These are phyloP conservation scores for Epichloe scottii DNA, from an alignment of 2,329 filamentous ascomycete genomes.

Conservation along the genomic window DNA sequence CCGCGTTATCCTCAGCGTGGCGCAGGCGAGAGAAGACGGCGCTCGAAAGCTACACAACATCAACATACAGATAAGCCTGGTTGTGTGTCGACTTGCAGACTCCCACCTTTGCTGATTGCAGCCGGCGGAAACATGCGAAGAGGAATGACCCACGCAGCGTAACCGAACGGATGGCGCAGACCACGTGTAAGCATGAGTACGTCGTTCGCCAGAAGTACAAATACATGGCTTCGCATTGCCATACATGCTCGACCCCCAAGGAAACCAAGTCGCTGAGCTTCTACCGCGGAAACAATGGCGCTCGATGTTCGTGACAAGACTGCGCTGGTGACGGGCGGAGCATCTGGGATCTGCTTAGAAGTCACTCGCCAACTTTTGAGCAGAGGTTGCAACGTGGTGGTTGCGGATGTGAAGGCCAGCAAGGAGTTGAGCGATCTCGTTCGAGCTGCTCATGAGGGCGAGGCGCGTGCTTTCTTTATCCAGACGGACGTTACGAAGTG, in stretches of 20 bases:
- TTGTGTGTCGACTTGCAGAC: too few relatives aligned
- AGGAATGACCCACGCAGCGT: too few relatives aligned
- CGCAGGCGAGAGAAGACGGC: too few relatives aligned
- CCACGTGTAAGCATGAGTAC: too few relatives aligned
- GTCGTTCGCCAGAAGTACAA: too few relatives aligned
- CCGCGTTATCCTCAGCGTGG: too few relatives aligned
- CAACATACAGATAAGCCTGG: too few relatives aligned
- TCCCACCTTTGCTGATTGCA: too few relatives aligned
- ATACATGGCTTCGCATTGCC: too few relatives aligned
- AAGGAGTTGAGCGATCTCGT: conserved; percentile 15
- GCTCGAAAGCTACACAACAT: too few relatives aligned
- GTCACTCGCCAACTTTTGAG: conserved; percentile 22
- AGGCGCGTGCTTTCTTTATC: conserved; percentile 18
- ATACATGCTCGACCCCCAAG: background rate
- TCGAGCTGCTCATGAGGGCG: background rate
- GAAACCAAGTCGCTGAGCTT: background rate
- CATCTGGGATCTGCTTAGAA: conserved; percentile 20
- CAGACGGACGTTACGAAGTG: conserved; percentile 25
- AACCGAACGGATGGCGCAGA: too few relatives aligned
- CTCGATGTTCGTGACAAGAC: conserved; percentile 7
- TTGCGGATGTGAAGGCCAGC: conserved; percentile 23
- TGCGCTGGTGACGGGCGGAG: conserved; percentile 5
- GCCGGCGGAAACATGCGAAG: too few relatives aligned
- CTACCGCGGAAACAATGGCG: background rate
- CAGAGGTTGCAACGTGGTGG: conserved; percentile 22